A percentile compares a stretch with the other conserved stretches of the same genome.
Evolutionary conservation across 495 filamentous ascomycete genomes (phyloP).

Genomic region (Acidomyces sp.): DNA sequence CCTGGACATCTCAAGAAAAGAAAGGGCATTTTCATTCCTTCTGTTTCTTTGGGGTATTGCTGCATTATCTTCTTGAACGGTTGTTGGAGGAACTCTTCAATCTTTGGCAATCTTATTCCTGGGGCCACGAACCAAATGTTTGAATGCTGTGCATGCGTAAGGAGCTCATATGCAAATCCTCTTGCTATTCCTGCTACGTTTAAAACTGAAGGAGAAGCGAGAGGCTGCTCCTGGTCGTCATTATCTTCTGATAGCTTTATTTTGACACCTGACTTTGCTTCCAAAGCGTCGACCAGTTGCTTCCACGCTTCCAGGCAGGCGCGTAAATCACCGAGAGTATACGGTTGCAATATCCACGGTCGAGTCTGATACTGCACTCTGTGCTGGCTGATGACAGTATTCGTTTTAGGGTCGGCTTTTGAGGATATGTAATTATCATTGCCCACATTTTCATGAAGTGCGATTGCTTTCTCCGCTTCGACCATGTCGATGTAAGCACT

Average conservation of each 20-base stretch:
- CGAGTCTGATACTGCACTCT: background rate
- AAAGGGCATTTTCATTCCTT: constrained; percentile 15
- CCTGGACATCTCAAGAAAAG: constrained; percentile 15
- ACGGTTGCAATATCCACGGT: constrained; percentile 12
- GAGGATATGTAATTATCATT: background rate
- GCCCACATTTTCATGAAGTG: background rate
- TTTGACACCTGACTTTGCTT: background rate
- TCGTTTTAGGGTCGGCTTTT: background rate
- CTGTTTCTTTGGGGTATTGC: constrained; percentile 8
- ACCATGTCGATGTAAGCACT: constrained; percentile 15
- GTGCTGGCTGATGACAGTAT: background rate
- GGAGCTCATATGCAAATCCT: constrained; percentile 13
- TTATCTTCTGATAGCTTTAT: background rate
- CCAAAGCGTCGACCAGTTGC: constrained; percentile 7
- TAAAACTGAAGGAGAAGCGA: constrained; percentile 3
- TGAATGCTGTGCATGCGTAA: constrained; percentile 1
- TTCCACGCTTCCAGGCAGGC: constrained; percentile 11
- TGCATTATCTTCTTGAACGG: constrained; percentile 4
- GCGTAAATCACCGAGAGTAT: constrained; percentile 5
- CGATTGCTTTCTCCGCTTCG: constrained; percentile 11
- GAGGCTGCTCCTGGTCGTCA: background rate
- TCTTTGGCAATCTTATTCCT: constrained; percentile 15
- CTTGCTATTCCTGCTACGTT: constrained; percentile 3
- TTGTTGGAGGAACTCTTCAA: constrained; percentile 16
- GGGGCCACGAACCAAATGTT: constrained; percentile 13